A percentile compares a stretch with the other conserved stretches of the same genome.
Evolutionary conservation across 257 asterid species (phyloP).

Genomic region (Solanum virginianum): DNA sequence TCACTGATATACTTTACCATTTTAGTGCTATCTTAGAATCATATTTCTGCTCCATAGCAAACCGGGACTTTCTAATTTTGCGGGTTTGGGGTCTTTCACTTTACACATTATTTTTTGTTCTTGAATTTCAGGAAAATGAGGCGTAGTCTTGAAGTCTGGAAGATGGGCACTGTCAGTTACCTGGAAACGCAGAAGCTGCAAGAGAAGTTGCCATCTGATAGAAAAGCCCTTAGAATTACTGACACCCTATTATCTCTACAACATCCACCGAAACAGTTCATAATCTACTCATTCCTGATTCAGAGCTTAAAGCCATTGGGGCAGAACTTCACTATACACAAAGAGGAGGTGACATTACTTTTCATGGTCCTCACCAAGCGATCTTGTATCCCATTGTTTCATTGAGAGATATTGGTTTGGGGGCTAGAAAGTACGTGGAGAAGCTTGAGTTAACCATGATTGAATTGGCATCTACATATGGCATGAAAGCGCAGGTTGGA

Average conservation of each 20-base stretch:
- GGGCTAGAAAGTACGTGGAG: slow-evolving; percentile 65
- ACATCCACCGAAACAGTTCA: slow-evolving; percentile 30
- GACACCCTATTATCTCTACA: slow-evolving; percentile 49
- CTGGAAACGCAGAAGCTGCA: slow-evolving; percentile 52
- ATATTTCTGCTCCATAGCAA: not conserved
- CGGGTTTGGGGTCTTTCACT: not conserved
- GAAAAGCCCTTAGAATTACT: slow-evolving; percentile 11
- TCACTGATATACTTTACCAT: not conserved
- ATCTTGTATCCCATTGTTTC: slow-evolving; percentile 53
- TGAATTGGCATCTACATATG: slow-evolving; percentile 44
- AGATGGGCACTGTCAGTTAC: slow-evolving; percentile 47
- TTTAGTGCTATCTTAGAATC: not conserved
- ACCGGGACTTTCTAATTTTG: not conserved
- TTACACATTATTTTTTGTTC: not conserved
- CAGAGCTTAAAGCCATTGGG: slow-evolving; percentile 50
- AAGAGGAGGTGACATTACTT: slow-evolving; percentile 73
- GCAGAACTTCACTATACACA: slow-evolving; percentile 53
- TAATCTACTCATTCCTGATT: slow-evolving; percentile 41
- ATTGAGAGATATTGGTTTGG: slow-evolving; percentile 43
- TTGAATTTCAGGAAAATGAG: not conserved
- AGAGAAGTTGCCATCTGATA: slow-evolving; percentile 35
- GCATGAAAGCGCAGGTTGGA: slow-evolving; percentile 42
- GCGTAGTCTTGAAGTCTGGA: slow-evolving; percentile 44
- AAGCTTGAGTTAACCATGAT: slow-evolving; percentile 59
- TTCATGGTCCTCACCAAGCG: slow-evolving; percentile 70